Conservation (phyloP, 495 filamentous ascomycete genomes). For the Talaromyces liani region DNA sequence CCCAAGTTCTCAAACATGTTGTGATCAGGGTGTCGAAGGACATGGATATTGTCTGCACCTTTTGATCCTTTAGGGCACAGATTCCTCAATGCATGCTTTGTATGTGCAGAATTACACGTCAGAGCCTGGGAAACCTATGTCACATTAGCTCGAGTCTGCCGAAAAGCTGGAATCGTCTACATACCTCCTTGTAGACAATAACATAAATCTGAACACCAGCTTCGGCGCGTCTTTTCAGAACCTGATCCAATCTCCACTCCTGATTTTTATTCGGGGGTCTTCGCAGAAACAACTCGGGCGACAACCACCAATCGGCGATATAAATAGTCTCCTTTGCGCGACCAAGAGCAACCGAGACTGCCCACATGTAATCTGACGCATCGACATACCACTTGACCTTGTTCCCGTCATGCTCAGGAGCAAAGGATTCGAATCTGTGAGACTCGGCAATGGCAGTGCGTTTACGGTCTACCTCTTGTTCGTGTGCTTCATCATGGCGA, state of each 20-base stretch:
- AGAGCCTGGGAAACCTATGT: conserved; percentile 60
- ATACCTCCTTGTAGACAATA: conserved; percentile 85
- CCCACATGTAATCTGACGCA: conserved; percentile 86
- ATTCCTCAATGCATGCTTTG: conserved; percentile 75
- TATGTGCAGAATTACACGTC: conserved; percentile 88
- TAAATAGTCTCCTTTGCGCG: conserved; percentile 88
- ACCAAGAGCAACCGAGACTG: conserved; percentile 81
- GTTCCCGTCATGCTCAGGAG: conserved; percentile 77
- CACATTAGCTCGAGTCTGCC: neutral
- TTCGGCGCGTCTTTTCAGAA: conserved; percentile 83
- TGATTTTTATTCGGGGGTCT: conserved; percentile 73
- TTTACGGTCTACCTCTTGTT: conserved; percentile 75
- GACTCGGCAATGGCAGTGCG: conserved; percentile 61
- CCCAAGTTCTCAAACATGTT: conserved; percentile 89
- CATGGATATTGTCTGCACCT: conserved; percentile 77
- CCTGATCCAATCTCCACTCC: conserved; percentile 81
- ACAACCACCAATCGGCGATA: conserved; percentile 96
- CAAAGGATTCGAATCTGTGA: conserved; percentile 83
- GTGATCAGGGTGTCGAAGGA: conserved; percentile 93
- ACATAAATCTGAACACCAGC: conserved; percentile 92
- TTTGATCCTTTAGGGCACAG: conserved; percentile 74
- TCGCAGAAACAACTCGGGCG: conserved; percentile 84
- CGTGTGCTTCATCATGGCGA: conserved; percentile 90
- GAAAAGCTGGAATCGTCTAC: conserved; percentile 9
- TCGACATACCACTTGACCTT: conserved; percentile 96